Evolutionary conservation across 352 stramenopile species (phyloP).

Genomic region (Phytophthora meadii): DNA sequence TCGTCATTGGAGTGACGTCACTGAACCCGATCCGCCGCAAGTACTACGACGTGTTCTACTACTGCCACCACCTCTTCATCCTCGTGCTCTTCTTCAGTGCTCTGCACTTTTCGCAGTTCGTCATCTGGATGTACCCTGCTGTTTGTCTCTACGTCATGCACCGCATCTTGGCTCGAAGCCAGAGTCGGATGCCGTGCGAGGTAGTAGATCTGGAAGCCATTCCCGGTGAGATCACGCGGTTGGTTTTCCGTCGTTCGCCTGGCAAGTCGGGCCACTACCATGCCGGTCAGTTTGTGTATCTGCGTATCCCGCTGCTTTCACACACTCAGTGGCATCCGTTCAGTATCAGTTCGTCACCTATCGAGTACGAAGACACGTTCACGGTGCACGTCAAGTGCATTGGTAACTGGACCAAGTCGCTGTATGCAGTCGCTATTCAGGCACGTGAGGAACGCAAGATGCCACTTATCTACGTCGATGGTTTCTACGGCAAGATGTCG

Average conservation of each 20-base stretch:
- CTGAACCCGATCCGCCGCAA: constrained; percentile 71
- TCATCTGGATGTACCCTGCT: constrained; percentile 87
- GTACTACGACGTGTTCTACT: constrained; percentile 91
- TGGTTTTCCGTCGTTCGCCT: constrained; percentile 78
- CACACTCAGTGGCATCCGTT: constrained; percentile 86
- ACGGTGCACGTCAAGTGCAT: constrained; percentile 84
- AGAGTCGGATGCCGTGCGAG: constrained; percentile 76
- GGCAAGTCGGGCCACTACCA: constrained; percentile 85
- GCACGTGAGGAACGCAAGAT: constrained; percentile 79
- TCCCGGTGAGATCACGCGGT: constrained; percentile 80
- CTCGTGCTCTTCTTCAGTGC: constrained; percentile 70
- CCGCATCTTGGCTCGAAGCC: constrained; percentile 72
- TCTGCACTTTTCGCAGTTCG: constrained; percentile 81
- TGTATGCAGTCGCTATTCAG: constrained; percentile 80
- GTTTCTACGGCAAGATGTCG: constrained; percentile 87
- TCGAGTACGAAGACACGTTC: constrained; percentile 87
- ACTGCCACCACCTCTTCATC: constrained; percentile 89
- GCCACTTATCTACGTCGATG: constrained; percentile 84
- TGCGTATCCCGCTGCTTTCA: constrained; percentile 77
- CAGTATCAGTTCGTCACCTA: constrained; percentile 86
- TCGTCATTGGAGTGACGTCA: constrained; percentile 83
- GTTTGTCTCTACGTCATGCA: constrained; percentile 87
- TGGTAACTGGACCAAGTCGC: constrained; percentile 78
- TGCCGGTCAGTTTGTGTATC: constrained; percentile 82
- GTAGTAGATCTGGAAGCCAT: constrained; percentile 87